Evolutionary conservation across 768 basidiomycete species (phyloP).

Genomic region (Pleurotus platypus): DNA sequence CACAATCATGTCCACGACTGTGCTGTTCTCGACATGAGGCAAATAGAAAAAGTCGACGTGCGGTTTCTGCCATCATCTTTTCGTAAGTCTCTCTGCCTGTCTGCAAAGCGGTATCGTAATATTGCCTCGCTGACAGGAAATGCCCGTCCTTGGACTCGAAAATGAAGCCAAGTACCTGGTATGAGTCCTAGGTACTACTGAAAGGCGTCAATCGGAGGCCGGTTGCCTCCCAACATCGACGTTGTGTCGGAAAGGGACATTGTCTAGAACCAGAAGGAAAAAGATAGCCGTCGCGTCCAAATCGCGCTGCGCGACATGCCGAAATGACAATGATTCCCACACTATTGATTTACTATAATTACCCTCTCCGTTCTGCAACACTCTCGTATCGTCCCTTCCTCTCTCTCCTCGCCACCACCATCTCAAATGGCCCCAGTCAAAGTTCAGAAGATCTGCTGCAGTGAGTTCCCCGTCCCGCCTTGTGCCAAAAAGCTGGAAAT

Average conservation of each 20-base stretch:
- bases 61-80: too few relatives aligned
- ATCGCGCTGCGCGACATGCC: constrained; percentile 5
- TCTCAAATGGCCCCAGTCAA: constrained; percentile 18
- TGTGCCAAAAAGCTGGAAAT: neutral
- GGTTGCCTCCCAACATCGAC: too few relatives aligned
- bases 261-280: neutral
- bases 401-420: constrained; percentile 12
- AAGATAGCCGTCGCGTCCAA: constrained; percentile 3
- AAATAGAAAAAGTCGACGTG: too few relatives aligned
- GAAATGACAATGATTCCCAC: constrained; percentile 8
- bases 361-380: neutral
- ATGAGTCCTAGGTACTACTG: too few relatives aligned
- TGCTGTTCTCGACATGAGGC: too few relatives aligned
- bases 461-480: constrained; percentile 36
- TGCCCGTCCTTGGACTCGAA: too few relatives aligned
- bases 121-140: too few relatives aligned
- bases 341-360: constrained; percentile 4
- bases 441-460: constrained; percentile 73
- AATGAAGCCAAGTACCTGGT: too few relatives aligned
- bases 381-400: neutral
- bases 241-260: neutral
- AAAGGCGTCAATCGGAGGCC: too few relatives aligned
- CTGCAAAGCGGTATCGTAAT: too few relatives aligned
- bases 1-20: too few relatives aligned
- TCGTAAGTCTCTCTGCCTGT: too few relatives aligned